phyloP scores from a whole-genome alignment of 768 basidiomycete species.

The Auricularia sp. region DNA sequence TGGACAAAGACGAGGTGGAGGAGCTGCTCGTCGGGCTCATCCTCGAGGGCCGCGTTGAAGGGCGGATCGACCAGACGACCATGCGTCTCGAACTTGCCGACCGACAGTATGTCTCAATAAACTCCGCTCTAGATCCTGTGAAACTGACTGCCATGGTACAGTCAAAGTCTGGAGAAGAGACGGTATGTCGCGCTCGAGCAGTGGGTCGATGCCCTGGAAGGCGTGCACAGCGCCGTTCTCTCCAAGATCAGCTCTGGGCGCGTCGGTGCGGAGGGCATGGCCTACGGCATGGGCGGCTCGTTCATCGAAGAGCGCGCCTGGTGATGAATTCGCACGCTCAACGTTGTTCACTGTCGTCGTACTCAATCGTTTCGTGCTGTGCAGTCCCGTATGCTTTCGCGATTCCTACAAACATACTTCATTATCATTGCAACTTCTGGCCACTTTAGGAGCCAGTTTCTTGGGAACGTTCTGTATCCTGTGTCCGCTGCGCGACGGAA shows the following conservation, averaged over 20 bases:
- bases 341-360: neutral
- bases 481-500: too few species aligned
- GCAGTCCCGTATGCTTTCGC: too few species aligned
- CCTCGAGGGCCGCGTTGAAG: slow-evolving; percentile 93
- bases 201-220: slow-evolving; percentile 76
- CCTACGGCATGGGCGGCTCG: slow-evolving; percentile 2
- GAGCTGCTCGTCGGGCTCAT: slow-evolving; percentile 89
- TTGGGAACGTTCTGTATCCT: too few species aligned
- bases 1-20: slow-evolving; percentile 86
- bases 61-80: slow-evolving; percentile 91
- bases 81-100: slow-evolving; percentile 81
- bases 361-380: neutral
- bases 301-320: neutral
- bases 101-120: slow-evolving; percentile 48
- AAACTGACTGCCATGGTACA: slow-evolving; percentile 18
- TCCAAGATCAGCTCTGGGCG: slow-evolving; percentile 37
- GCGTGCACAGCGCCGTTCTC: slow-evolving; percentile 67
- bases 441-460: too few species aligned
- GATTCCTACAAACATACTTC: too few species aligned
- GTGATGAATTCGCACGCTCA: neutral
- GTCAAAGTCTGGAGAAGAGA: slow-evolving; percentile 80
- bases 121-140: neutral
- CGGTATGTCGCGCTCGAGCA: slow-evolving; percentile 71
- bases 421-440: too few species aligned
- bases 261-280: slow-evolving; percentile 9